These are phyloP conservation scores for Talaromyces sp. DNA, from an alignment of 2,329 filamentous ascomycete species.

Conservation along the genomic window DNA sequence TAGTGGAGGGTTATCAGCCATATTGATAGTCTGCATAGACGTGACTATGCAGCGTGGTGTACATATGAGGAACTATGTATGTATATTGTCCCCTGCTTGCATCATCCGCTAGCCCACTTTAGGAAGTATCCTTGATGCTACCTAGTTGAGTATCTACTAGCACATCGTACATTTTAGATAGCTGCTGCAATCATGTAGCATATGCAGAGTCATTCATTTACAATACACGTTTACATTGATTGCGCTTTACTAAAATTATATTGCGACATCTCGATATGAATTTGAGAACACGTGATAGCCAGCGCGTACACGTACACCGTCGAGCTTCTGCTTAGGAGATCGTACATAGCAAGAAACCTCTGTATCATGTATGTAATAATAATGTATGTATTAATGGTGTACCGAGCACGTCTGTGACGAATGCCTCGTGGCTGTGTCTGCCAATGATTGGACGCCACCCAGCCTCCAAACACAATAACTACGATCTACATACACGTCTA, in stretches of 20 bases:
- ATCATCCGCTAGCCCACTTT: neutral
- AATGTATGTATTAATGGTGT: neutral
- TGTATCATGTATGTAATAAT: neutral
- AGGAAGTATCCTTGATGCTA: slow-evolving; percentile 4
- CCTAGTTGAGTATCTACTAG: neutral
- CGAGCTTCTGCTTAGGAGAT: neutral
- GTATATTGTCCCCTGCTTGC: neutral
- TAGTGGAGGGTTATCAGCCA: neutral
- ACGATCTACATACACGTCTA: neutral
- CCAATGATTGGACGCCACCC: neutral
- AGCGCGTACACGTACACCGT: neutral
- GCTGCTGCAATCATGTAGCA: neutral
- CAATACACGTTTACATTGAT: neutral
- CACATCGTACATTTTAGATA: neutral
- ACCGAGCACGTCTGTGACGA: neutral
- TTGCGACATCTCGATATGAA: neutral
- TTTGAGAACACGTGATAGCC: neutral
- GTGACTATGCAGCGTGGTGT: neutral
- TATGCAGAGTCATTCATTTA: neutral
- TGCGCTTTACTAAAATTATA: neutral
- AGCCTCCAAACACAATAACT: neutral
- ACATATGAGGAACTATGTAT: neutral
- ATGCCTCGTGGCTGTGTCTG: slow-evolving; percentile 2
- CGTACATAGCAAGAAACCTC: neutral
- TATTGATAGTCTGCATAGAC: neutral